These are phyloP conservation scores for Neopestalotiopsis rosae DNA, from an alignment of 2,329 filamentous ascomycete genomes.

Conservation along the genomic window DNA sequence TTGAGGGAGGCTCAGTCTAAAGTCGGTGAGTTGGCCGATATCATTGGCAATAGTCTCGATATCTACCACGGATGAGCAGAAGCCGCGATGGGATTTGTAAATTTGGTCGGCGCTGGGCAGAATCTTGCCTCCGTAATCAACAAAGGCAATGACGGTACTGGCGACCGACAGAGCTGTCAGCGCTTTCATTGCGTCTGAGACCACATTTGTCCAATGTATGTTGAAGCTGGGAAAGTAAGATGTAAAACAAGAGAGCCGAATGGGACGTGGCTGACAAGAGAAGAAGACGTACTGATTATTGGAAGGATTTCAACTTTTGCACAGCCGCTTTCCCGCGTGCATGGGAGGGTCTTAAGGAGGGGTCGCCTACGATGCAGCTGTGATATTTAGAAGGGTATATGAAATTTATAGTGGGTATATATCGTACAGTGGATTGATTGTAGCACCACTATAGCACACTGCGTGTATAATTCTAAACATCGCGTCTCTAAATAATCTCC, in stretches of 20 bases:
- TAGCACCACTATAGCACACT: no score
- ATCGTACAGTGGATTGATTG: no score
- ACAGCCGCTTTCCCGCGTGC: no score
- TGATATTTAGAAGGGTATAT: no score
- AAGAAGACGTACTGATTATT: no score
- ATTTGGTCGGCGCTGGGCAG: background rate
- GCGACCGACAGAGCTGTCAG: constrained; percentile 8
- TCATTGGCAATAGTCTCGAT: background rate
- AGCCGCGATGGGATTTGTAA: background rate
- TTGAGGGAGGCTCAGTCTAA: background rate
- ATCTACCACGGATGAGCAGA: background rate
- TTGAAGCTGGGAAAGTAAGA: background rate
- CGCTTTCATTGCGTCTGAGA: background rate
- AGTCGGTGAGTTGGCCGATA: background rate
- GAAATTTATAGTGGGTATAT: no score
- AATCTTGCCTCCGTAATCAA: constrained; percentile 4
- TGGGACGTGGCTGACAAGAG: no score
- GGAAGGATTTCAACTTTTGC: no score
- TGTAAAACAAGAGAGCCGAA: background rate
- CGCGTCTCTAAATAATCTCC: no score
- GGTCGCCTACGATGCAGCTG: no score
- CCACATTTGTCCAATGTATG: background rate
- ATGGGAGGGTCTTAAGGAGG: no score
- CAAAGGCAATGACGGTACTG: constrained; percentile 6
- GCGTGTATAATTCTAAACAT: no score